Evolutionary conservation across 345 rosid genomes (phyloP), one percentile per base, ranked within the genome.

Genomic region (Salix udensis): DNA sequence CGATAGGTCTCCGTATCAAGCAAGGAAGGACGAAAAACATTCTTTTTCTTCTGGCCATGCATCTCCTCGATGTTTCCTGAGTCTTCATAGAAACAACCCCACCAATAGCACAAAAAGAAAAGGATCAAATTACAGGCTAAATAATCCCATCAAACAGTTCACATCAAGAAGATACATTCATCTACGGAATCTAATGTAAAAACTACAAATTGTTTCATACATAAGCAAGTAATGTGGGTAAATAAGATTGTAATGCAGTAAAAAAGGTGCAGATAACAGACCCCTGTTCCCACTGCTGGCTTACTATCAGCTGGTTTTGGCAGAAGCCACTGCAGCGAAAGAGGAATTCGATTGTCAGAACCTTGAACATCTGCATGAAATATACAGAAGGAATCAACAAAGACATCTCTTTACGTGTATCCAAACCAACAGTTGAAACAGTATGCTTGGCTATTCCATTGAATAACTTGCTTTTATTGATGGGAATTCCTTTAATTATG

Each of bases 251-350:
- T 10, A 28, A 28, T 36, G 13, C 23, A 34, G 30, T 55, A 21
- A 24, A 71, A 71, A 9, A 34, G n/a, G 26, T 11, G 12, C 6
- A 23, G n/a, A 61, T 24, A 40, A 86, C 91, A 84, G 84, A 93
- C 98, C 95, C 84, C 88, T 80, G 85, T 81, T 84, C 90, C 96
- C 72, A 82, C 58, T 83, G 90, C 97, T 77, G 88, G 80, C 87
- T 91, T 94, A 87, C 39, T 87, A 79, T 96, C 98, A 74, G 87
- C 97, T 26, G 94, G 82, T 87, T 94, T 96, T 65, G 98, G 86
- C 83, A 89, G 90, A 87, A 94, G 98, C 98, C 99, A 94, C 84
- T 96, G 99, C 1, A 98, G 99, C 73, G 98, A 96, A 71, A 96
- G 98, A 7, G 99, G 98, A 78, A 94, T 82, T 21, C 92, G 72